Evolutionary conservation across 1,284 basidiomycete species (phyloP), one percentile per base, ranked within the genome.

Genomic region (Mrakiaceae sp.): DNA sequence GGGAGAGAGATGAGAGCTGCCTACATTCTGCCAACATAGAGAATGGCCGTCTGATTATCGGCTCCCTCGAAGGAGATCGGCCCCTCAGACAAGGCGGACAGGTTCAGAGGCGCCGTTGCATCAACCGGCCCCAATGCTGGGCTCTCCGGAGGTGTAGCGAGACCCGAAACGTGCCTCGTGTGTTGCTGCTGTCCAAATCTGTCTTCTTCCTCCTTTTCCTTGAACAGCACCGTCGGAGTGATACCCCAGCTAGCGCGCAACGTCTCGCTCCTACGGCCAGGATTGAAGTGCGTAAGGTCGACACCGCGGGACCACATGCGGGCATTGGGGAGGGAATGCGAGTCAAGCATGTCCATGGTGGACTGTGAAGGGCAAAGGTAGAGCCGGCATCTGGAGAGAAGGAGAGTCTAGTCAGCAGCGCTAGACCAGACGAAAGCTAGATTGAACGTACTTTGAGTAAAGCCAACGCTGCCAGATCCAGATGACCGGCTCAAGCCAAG

Each of bases 321-420:
- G n/a, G 81, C 77, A 64, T 80, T 76, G 2, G 68, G 63, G 68
- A 82, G 80, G 0, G 74, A 72, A 64, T 82, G 78, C 0, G 68
- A 70, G 55, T 74, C 71, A 1, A 82, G 76, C 79, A 81, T 80
- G 10, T 74, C 69, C 9, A 74, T 71, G 0, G 82, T 83, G 6
- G 77, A 79, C 5, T 78, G 77, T 0, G 79, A 81, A 0, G 82
- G 82, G 69, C 81, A 82, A 60, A 81, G 79, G 5, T 79, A 80
- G 46, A 81, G 73, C 39, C 76, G 74, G 70, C 74, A 77, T 56
- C 71, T 71, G 67, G 69, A 71, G 74, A 48, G 14, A 39, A 11
- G 16, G 40, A 56, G 2, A 46, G 60, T 3, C 12, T 3, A 46
- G 9, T 12, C 27, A 48, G 12, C 11, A 27, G 53, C 11, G 53